Conservation (phyloP, 345 rosid species). For the Arabis hirsuta region DNA sequence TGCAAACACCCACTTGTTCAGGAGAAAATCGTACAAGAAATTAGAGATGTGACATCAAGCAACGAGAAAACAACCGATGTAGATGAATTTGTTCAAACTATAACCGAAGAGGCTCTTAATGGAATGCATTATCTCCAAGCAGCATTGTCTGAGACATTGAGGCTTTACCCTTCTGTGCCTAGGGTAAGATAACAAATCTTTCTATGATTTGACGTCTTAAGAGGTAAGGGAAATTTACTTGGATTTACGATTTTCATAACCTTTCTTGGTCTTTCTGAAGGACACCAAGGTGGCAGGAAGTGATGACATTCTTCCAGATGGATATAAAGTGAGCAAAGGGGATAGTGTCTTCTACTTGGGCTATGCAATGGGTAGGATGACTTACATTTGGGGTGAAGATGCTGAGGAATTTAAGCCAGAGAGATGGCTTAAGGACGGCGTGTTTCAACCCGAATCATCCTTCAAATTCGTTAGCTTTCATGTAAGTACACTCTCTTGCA, state of each 20-base stretch:
- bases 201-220: background rate
- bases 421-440: slow-evolving; percentile 73
- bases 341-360: no score
- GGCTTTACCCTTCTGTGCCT: slow-evolving; percentile 74
- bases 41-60: slow-evolving; percentile 47
- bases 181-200: slow-evolving; percentile 44
- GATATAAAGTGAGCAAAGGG: no score
- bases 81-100: slow-evolving; percentile 47
- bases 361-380: no score
- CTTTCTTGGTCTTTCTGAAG: slow-evolving; percentile 39
- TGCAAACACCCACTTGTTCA: slow-evolving; percentile 73
- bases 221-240: background rate
- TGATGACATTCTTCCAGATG: no score
- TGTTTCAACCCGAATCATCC: slow-evolving; percentile 65
- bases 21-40: slow-evolving; percentile 65
- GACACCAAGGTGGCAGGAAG: no score
- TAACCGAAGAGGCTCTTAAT: slow-evolving; percentile 54
- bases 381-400: slow-evolving; percentile 82
- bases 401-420: slow-evolving; percentile 70
- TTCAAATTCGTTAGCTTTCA: slow-evolving; percentile 78
- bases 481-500: slow-evolving; percentile 35
- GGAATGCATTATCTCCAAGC: slow-evolving; percentile 83
- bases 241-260: background rate
- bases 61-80: slow-evolving; percentile 33
- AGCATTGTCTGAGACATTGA: slow-evolving; percentile 71